phyloP scores from a whole-genome alignment of 495 filamentous ascomycete species.

The Aspergillus biplanus region DNA sequence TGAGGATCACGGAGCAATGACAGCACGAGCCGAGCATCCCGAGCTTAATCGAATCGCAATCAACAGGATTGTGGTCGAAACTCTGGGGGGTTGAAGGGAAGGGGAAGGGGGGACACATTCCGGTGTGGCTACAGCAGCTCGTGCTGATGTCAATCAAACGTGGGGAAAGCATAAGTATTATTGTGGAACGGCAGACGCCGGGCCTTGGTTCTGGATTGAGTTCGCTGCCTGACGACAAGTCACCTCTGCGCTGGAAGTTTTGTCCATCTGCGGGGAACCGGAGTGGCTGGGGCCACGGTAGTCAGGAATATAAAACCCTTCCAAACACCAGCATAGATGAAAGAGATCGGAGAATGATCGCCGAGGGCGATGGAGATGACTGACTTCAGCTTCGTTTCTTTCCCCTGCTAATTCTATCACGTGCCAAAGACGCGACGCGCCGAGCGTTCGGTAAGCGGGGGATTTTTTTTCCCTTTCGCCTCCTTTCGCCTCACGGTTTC shows the following conservation, averaged over 20 bases:
- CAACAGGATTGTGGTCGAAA: not conserved
- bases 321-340: no score
- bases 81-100: not conserved
- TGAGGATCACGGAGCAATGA: not conserved
- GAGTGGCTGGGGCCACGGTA: not conserved
- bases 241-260: not conserved
- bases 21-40: not conserved
- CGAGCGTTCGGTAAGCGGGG: slow-evolving; percentile 15
- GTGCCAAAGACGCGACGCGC: slow-evolving; percentile 8
- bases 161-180: not conserved
- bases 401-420: not conserved
- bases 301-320: no score
- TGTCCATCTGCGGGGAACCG: not conserved
- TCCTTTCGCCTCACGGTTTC: slow-evolving; percentile 6
- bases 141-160: slow-evolving; percentile 4
- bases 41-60: not conserved
- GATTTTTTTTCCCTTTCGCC: slow-evolving; percentile 5
- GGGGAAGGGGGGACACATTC: not conserved
- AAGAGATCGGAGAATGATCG: no score
- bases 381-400: not conserved
- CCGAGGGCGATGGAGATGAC: no score
- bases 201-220: not conserved
- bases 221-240: slow-evolving; percentile 4
- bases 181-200: not conserved
- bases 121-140: not conserved